Evolutionary conservation across 495 filamentous ascomycete genomes (phyloP).

Genomic region (Diplogelasinospora grovesii): DNA sequence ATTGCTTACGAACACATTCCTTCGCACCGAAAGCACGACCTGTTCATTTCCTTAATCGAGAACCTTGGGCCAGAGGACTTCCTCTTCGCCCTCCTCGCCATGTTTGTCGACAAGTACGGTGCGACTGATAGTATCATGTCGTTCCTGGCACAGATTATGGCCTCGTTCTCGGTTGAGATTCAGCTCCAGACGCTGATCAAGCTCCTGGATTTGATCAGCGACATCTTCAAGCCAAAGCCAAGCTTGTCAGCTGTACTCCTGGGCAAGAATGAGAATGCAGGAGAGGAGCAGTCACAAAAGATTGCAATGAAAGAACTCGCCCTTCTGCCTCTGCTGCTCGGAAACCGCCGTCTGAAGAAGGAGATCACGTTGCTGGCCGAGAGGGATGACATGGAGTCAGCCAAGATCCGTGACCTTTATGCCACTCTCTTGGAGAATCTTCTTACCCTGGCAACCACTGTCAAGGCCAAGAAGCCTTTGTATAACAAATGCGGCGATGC

Average conservation of each 20-base stretch:
- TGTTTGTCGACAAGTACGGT: conserved; percentile 65
- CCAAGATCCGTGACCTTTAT: conserved; percentile 58
- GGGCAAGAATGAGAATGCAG: conserved; percentile 55
- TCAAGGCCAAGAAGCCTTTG: conserved; percentile 54
- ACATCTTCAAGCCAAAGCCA: conserved; percentile 65
- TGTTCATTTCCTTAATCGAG: conserved; percentile 74
- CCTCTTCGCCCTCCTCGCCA: conserved; percentile 62
- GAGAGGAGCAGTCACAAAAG: conserved; percentile 49
- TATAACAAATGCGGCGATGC: conserved; percentile 60
- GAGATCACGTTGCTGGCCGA: conserved; percentile 45
- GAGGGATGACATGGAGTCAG: conserved; percentile 51
- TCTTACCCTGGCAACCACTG: conserved; percentile 52
- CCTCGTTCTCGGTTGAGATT: conserved; percentile 52
- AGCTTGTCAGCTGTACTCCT: conserved; percentile 62
- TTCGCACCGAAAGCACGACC: conserved; percentile 65
- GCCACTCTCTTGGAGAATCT: conserved; percentile 63
- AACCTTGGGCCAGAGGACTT: conserved; percentile 81
- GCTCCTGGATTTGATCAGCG: conserved; percentile 62
- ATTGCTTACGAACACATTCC: conserved; percentile 94
- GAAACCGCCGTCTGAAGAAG: conserved; percentile 39
- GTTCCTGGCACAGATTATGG: conserved; percentile 50
- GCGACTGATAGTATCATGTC: conserved; percentile 40
- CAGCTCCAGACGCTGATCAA: conserved; percentile 67
- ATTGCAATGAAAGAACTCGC: conserved; percentile 57
- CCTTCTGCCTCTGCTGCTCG: conserved; percentile 49